Conservation (phyloP, 257 asterid genomes). For the Nemophila menziesii region DNA sequence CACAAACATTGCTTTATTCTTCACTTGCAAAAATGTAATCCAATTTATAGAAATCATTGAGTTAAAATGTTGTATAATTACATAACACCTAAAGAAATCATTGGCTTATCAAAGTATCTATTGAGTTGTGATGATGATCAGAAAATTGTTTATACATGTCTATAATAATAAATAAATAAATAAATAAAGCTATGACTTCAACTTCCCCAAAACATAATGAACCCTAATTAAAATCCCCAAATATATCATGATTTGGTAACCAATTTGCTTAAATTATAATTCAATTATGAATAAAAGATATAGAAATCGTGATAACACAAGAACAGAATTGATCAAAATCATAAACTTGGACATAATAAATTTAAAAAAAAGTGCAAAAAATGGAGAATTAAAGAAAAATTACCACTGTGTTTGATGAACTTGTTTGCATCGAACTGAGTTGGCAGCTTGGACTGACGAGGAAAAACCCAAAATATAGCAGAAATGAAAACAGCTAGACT, state of each 20-base stretch:
- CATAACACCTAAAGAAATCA: too few relatives aligned
- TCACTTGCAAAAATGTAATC: too few relatives aligned
- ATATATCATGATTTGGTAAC: background rate
- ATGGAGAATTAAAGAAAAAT: constrained; percentile 2
- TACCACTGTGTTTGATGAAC: constrained; percentile 47
- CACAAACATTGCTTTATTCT: too few relatives aligned
- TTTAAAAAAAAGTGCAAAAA: background rate
- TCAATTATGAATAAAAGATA: background rate
- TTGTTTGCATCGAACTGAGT: constrained; percentile 50
- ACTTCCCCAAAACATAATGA: background rate
- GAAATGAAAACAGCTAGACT: constrained; percentile 41
- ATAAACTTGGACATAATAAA: background rate
- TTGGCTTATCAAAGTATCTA: too few relatives aligned
- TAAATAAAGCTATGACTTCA: background rate
- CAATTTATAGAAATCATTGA: too few relatives aligned
- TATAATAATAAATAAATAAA: background rate
- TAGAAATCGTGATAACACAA: constrained; percentile 7
- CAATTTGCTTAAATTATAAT: background rate
- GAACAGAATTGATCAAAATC: background rate
- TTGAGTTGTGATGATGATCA: too few relatives aligned
- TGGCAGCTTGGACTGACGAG: constrained; percentile 18
- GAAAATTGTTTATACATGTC: too few relatives aligned
- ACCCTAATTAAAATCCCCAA: background rate
- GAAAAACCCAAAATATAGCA: constrained; percentile 46
- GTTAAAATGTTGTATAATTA: too few relatives aligned